These are phyloP conservation scores for Fusarium poae DNA, from an alignment of 2,329 filamentous ascomycete species.

Conservation along the genomic window DNA sequence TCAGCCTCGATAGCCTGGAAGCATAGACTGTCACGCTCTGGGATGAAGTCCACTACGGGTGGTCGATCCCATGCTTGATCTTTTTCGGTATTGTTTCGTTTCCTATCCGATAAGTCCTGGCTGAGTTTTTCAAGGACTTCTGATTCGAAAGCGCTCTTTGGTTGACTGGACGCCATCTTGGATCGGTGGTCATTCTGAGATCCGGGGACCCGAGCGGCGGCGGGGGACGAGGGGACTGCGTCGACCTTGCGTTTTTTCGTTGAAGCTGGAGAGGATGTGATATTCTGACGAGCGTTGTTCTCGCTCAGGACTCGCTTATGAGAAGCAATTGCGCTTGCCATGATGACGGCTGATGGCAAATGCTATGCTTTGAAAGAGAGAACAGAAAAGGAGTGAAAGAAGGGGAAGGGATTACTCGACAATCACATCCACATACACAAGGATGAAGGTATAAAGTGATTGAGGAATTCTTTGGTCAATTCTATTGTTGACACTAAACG, in stretches of 20 bases:
- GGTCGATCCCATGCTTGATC: slow-evolving; percentile 90
- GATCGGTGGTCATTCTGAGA: slow-evolving; percentile 73
- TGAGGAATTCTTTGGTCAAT: slow-evolving; percentile 12
- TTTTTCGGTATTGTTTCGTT: slow-evolving; percentile 88
- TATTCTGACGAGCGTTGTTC: slow-evolving; percentile 73
- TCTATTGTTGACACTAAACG: slow-evolving; percentile 41
- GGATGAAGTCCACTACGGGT: slow-evolving; percentile 64
- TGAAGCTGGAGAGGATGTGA: slow-evolving; percentile 67
- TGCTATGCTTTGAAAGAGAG: slow-evolving; percentile 16
- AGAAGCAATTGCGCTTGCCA: slow-evolving; percentile 67
- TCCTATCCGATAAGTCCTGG: slow-evolving; percentile 89
- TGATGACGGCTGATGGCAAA: slow-evolving; percentile 49
- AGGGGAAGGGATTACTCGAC: neutral
- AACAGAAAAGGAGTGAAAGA: slow-evolving; percentile 9
- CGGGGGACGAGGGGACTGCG: slow-evolving; percentile 65
- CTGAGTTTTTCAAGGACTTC: slow-evolving; percentile 96
- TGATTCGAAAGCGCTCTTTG: slow-evolving; percentile 92
- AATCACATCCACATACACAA: slow-evolving; percentile 32
- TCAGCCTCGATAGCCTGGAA: slow-evolving; percentile 98
- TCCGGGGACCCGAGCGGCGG: slow-evolving; percentile 69
- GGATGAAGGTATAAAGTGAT: slow-evolving; percentile 11
- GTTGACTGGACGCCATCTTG: slow-evolving; percentile 77
- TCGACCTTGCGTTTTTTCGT: slow-evolving; percentile 90
- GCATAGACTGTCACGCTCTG: slow-evolving; percentile 76
- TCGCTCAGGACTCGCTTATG: slow-evolving; percentile 82